These are phyloP conservation scores for Paspalum vaginatum DNA, from an alignment of 176 grass and related monocot genomes.

Conservation along the genomic window DNA sequence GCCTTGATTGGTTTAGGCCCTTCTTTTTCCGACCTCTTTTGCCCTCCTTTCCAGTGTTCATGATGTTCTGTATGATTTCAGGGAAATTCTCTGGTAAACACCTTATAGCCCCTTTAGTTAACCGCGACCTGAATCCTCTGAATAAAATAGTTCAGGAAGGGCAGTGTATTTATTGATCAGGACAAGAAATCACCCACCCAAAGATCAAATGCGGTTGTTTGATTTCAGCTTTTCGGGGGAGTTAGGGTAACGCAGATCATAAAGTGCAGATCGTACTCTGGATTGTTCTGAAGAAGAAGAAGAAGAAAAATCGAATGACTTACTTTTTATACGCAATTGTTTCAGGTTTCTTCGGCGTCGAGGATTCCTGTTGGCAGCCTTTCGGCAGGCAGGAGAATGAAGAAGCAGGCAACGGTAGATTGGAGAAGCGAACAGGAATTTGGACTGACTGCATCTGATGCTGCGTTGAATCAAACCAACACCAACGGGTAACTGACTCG, in stretches of 20 bases:
- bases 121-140: neutral
- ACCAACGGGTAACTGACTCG: neutral
- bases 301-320: constrained; percentile 1
- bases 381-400: neutral
- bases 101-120: neutral
- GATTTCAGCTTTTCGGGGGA: constrained; percentile 12
- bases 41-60: constrained; percentile 36
- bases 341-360: constrained; percentile 6
- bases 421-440: constrained; percentile 11
- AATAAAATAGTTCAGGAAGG: neutral
- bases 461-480: neutral
- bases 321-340: neutral
- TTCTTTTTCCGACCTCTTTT: constrained; percentile 37
- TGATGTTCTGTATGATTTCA: constrained; percentile 36
- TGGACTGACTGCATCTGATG: neutral
- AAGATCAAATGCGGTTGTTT: neutral
- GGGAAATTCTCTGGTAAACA: neutral
- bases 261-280: neutral
- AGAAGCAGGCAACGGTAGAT: constrained; percentile 1
- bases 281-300: neutral
- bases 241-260: constrained; percentile 11
- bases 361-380: constrained; percentile 21
- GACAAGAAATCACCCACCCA: neutral
- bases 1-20: constrained; percentile 36
- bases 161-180: neutral